Conservation (phyloP, 2,329 filamentous ascomycete species). For the Colletotrichum echinochloae region DNA sequence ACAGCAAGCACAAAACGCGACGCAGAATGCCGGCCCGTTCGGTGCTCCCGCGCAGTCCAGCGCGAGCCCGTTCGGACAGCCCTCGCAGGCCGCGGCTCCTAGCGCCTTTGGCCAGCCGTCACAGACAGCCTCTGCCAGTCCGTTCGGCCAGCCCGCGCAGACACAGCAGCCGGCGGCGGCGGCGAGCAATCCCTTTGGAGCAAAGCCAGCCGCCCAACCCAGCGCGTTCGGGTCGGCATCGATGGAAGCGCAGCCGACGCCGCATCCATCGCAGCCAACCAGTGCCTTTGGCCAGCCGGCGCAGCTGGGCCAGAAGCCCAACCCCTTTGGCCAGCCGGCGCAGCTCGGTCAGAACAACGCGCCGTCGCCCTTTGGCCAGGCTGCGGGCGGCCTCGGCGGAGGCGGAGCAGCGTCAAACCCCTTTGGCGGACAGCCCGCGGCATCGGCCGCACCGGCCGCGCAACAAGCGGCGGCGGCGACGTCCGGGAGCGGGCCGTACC, state of each 20-base stretch:
- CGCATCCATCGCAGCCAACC: slow-evolving; percentile 43
- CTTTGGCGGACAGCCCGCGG: slow-evolving; percentile 42
- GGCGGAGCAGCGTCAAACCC: slow-evolving; percentile 42
- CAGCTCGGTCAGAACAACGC: slow-evolving; percentile 43
- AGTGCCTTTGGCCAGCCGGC: slow-evolving; percentile 49
- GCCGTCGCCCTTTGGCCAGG: slow-evolving; percentile 46
- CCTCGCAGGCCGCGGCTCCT: slow-evolving; percentile 37
- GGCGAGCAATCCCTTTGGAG: slow-evolving; percentile 46
- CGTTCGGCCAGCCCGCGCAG: slow-evolving; percentile 40
- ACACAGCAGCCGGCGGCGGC: slow-evolving; percentile 41
- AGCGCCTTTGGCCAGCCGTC: slow-evolving; percentile 43
- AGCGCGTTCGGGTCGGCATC: slow-evolving; percentile 15
- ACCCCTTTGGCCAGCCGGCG: slow-evolving; percentile 48
- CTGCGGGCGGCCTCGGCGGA: slow-evolving; percentile 25
- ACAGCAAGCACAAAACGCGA: slow-evolving; percentile 26
- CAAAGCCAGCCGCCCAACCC: slow-evolving; percentile 23
- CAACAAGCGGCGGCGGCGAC: slow-evolving; percentile 32
- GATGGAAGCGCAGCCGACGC: slow-evolving; percentile 38
- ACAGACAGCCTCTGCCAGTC: slow-evolving; percentile 23
- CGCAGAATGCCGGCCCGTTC: slow-evolving; percentile 27
- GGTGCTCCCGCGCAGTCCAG: slow-evolving; percentile 26
- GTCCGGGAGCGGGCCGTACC: slow-evolving; percentile 54
- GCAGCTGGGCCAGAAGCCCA: slow-evolving; percentile 41
- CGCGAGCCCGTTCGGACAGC: slow-evolving; percentile 36
- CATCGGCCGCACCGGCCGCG: slow-evolving; percentile 38